These are phyloP conservation scores for Citrullus amarus DNA, from an alignment of 306 rosid genomes.

Conservation along the genomic window DNA sequence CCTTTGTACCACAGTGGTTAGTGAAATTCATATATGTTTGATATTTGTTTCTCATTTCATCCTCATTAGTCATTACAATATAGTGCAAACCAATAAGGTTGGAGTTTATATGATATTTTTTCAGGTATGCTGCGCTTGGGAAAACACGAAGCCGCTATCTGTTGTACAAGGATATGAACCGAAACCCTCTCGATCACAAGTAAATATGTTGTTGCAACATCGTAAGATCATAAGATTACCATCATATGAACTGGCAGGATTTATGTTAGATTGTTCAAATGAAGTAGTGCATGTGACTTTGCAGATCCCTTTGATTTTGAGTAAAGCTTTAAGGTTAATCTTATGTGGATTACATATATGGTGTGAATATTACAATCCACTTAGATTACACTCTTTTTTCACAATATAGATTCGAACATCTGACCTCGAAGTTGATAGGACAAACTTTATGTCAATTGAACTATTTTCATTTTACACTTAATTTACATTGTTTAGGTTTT, in stretches of 20 bases:
- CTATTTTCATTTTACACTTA: too few species aligned
- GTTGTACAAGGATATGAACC: slow-evolving; percentile 78
- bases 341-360: not conserved
- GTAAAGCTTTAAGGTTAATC: not conserved
- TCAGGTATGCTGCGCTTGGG: slow-evolving; percentile 95
- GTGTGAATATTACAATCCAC: not conserved
- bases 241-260: not conserved
- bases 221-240: not conserved
- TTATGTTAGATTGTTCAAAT: not conserved
- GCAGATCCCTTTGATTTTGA: not conserved
- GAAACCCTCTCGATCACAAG: slow-evolving; percentile 37
- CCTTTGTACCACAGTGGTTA: slow-evolving; percentile 92
- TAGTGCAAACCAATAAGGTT: not conserved
- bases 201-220: not conserved
- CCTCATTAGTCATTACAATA: not conserved
- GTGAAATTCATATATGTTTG: slow-evolving; percentile 1
- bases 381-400: not conserved
- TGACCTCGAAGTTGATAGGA: too few species aligned
- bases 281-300: not conserved
- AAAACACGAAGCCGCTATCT: slow-evolving; percentile 70
- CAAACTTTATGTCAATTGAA: too few species aligned
- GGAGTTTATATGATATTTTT: slow-evolving; percentile 1
- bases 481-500: not conserved
- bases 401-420: too few species aligned
- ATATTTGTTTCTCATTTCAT: not conserved